These are phyloP conservation scores for Phytophthora tentaculata DNA, from an alignment of 352 stramenopile genomes.

Conservation along the genomic window DNA sequence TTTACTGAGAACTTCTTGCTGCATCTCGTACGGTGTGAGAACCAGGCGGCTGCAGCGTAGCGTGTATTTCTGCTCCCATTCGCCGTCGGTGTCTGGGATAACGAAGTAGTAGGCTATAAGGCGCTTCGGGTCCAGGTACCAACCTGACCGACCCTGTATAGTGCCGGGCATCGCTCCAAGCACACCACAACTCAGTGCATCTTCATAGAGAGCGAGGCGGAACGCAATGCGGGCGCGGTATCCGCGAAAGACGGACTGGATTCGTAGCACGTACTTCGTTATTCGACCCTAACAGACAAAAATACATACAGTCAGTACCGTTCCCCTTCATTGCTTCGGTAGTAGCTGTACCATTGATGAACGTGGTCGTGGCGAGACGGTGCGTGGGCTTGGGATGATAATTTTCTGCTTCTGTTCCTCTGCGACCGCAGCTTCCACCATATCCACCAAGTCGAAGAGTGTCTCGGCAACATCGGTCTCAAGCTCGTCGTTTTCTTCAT, in stretches of 20 bases:
- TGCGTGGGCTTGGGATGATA: constrained; percentile 13
- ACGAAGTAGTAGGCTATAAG: constrained; percentile 82
- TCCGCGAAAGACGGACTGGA: constrained; percentile 67
- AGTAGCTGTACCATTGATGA: constrained; percentile 18
- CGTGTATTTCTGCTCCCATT: constrained; percentile 71
- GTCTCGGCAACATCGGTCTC: constrained; percentile 53
- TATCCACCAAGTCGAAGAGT: constrained; percentile 51
- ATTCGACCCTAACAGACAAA: constrained; percentile 10
- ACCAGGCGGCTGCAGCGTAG: constrained; percentile 64
- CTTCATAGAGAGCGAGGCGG: constrained; percentile 66
- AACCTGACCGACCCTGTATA: constrained; percentile 63
- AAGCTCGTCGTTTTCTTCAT: constrained; percentile 28
- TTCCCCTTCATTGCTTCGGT: background rate
- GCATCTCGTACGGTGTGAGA: constrained; percentile 75
- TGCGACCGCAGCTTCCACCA: constrained; percentile 25
- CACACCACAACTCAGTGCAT: constrained; percentile 66
- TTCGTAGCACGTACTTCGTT: constrained; percentile 36
- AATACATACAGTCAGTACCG: background rate
- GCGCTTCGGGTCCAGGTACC: constrained; percentile 82
- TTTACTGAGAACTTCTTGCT: constrained; percentile 54
- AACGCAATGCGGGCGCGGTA: constrained; percentile 59
- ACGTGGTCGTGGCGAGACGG: constrained; percentile 20
- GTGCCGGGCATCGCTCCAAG: constrained; percentile 78
- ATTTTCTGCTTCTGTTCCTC: constrained; percentile 14
- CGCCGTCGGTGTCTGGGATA: constrained; percentile 51